Evolutionary conservation across 495 filamentous ascomycete genomes (phyloP), one percentile per base, ranked within the genome.

Genomic region (Annulohypoxylon maeteangense): DNA sequence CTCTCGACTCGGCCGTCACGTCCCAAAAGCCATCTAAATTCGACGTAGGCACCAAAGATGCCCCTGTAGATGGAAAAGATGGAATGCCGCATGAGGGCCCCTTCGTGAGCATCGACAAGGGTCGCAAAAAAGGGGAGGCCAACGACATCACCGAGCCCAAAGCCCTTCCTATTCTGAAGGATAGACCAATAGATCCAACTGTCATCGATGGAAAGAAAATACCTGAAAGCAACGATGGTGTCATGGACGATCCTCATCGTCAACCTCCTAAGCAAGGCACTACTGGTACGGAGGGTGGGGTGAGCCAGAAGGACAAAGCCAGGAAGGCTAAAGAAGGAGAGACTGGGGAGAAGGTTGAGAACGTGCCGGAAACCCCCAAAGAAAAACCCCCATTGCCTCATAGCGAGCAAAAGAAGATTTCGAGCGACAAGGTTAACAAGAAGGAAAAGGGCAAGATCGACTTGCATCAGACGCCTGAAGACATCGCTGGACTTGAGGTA

Each of bases 21-120:
- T 65, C 70, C 14, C 38, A 67, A 20, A 78, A 65, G 31, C 79
- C 79, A 69, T 68, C 72, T 54, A 81, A 81, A 38, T 78, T 78
- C 56, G 83, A 81, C 4, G 66, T 84, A 68, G 92, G 92, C 53
- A 94, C 92, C 65, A 93, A 92, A 81, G 90, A 95, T 83, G 93
- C 93, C 68, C 95, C 96, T 0, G 91, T 98, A 5, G 95, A 99
- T 78, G 96, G 95, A 34, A 91, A 93, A 69, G 95, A 99, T 85
- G 95, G 95, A 25, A 94, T 93, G 83, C 95, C 95, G 32, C 95
- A 99, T 78, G 88, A 89, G 23, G 95, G 95, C 7, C 95, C 96
- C 2, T 94, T 92, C 79, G 91, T 95, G 55, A 90, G 91, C 70
- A 89, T 90, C 20, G 88, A 78, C 84, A 91, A 79, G 80, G 71